Evolutionary conservation across 768 basidiomycete species (phyloP).

Genomic region (Suillus tomentosus): DNA sequence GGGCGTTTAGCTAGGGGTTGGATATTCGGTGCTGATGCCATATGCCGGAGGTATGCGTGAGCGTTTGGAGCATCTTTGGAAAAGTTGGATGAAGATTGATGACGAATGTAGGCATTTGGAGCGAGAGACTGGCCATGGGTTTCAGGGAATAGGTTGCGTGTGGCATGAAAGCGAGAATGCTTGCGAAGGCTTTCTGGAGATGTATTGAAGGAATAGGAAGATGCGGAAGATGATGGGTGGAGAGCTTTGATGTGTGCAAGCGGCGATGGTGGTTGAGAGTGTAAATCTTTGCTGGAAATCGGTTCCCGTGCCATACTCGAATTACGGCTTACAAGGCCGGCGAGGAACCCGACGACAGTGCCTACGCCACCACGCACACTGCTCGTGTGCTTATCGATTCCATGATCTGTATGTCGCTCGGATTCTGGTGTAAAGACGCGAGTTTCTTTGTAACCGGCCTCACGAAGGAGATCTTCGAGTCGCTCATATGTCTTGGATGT

Average conservation of each 20-base stretch:
- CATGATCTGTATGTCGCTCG: slow-evolving; percentile 45
- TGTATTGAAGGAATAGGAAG: slow-evolving; percentile 17
- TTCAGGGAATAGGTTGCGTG: slow-evolving; percentile 7
- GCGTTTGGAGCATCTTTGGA: slow-evolving; percentile 46
- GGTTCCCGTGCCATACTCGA: slow-evolving; percentile 24
- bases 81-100: slow-evolving; percentile 29
- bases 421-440: slow-evolving; percentile 85
- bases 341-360: slow-evolving; percentile 65
- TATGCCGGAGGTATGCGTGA: slow-evolving; percentile 71
- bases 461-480: slow-evolving; percentile 81
- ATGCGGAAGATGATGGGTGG: slow-evolving; percentile 18
- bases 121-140: background rate
- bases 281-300: slow-evolving; percentile 14
- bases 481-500: slow-evolving; percentile 81
- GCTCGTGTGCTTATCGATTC: slow-evolving; percentile 29
- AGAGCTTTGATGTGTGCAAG: slow-evolving; percentile 16
- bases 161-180: slow-evolving; percentile 5
- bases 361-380: slow-evolving; percentile 46
- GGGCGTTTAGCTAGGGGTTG: slow-evolving; percentile 36
- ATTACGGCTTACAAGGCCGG: slow-evolving; percentile 52
- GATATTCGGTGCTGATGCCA: slow-evolving; percentile 61
- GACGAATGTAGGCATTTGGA: slow-evolving; percentile 15
- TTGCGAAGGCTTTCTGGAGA: slow-evolving; percentile 27
- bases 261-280: slow-evolving; percentile 32
- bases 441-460: slow-evolving; percentile 93